These are phyloP conservation scores for Clitoria ternatea DNA, from an alignment of 306 rosid genomes.

Conservation along the genomic window DNA sequence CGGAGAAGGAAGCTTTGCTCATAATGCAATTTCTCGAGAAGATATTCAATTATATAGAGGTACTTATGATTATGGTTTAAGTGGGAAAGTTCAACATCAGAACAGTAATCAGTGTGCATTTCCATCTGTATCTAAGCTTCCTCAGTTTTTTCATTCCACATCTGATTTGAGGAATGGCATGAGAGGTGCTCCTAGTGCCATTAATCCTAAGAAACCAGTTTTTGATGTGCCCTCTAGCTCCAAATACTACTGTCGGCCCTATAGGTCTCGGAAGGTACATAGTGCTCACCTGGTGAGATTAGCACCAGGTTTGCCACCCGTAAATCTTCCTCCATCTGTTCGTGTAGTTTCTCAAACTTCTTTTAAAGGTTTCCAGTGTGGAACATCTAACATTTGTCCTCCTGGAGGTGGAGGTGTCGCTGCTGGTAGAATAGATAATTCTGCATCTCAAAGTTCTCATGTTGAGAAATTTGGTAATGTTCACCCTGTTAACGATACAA, in stretches of 20 bases:
- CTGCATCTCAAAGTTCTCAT: constrained; percentile 39
- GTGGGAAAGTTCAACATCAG: constrained; percentile 43
- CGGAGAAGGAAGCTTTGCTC: constrained; percentile 42
- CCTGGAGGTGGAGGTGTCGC: constrained; percentile 39
- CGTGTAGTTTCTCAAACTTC: constrained; percentile 79
- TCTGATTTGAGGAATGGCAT: constrained; percentile 36
- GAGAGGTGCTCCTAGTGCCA: constrained; percentile 35
- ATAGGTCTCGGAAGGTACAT: constrained; percentile 50
- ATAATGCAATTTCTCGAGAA: constrained; percentile 31
- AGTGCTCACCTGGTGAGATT: constrained; percentile 62
- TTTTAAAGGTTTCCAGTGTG: constrained; percentile 51
- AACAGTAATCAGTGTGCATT: constrained; percentile 34
- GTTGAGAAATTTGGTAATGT: constrained; percentile 30
- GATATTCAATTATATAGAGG: constrained; percentile 30
- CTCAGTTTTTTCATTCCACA: constrained; percentile 39
- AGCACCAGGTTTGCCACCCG: constrained; percentile 90
- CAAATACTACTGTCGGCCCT: constrained; percentile 46
- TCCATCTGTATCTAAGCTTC: constrained; percentile 36
- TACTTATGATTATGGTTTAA: constrained; percentile 25
- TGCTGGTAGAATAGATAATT: constrained; percentile 36
- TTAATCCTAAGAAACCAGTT: constrained; percentile 36
- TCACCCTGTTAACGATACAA: constrained; percentile 29
- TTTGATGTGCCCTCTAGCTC: constrained; percentile 34
- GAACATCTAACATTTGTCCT: constrained; percentile 45
- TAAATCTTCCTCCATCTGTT: constrained; percentile 91